Percentiles rank a stretch among this genome's conserved stretches.
These are phyloP conservation scores for Inga leiocalycina DNA, from an alignment of 306 rosid genomes.

Conservation along the genomic window DNA sequence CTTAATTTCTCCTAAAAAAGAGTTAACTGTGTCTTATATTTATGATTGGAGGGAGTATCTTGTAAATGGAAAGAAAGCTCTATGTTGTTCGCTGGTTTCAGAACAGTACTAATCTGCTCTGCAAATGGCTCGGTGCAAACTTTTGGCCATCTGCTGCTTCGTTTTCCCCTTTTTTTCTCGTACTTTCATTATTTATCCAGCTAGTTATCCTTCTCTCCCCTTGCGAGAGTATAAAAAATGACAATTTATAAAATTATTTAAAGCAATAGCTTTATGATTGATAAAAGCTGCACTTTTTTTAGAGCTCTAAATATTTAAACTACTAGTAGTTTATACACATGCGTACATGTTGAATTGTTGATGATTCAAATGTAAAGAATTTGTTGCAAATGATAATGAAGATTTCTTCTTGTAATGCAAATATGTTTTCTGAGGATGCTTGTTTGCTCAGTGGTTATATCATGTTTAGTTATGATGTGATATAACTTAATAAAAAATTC, in stretches of 20 bases:
- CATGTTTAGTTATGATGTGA: neutral
- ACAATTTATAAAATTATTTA: neutral
- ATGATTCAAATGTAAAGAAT: neutral
- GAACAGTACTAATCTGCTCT: neutral
- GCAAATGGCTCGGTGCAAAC: neutral
- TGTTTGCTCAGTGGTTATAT: neutral
- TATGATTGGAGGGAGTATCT: neutral
- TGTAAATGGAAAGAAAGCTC: neutral
- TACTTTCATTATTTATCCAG: too few relatives aligned
- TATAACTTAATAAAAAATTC: too few relatives aligned
- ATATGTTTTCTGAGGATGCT: neutral
- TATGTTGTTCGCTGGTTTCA: neutral
- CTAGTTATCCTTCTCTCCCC: neutral
- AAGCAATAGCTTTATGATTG: neutral
- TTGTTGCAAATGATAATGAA: neutral
- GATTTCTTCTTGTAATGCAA: neutral
- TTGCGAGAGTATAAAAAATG: neutral
- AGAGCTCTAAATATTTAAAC: neutral
- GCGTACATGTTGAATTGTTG: neutral
- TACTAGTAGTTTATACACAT: neutral
- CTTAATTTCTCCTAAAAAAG: too few relatives aligned
- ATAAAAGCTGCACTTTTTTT: neutral
- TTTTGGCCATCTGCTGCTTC: neutral
- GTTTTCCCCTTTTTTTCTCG: neutral
- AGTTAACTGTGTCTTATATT: too few relatives aligned